These are phyloP conservation scores for Circinella umbellata DNA, from an alignment of 371 early-diverging fungal species.

Conservation along the genomic window DNA sequence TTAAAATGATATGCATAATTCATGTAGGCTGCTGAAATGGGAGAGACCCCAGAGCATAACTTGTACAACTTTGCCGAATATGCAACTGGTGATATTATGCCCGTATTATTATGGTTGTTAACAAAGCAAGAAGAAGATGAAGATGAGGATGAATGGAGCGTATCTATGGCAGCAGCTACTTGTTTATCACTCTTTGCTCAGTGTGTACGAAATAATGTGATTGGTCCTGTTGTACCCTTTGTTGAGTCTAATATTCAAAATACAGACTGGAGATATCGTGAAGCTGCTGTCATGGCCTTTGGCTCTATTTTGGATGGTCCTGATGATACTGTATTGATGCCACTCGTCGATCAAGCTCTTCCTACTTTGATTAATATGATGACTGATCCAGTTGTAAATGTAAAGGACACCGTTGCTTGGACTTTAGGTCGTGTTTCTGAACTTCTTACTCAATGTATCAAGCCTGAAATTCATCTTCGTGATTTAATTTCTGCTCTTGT, in stretches of 20 bases:
- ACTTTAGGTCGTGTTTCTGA: constrained; percentile 92
- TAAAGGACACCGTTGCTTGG: constrained; percentile 97
- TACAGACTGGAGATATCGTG: constrained; percentile 90
- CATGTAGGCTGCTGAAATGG: constrained; percentile 56
- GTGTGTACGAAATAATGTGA: constrained; percentile 78
- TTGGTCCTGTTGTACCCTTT: constrained; percentile 85
- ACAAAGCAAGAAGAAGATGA: constrained; percentile 96
- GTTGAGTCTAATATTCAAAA: constrained; percentile 84
- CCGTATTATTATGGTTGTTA: constrained; percentile 85
- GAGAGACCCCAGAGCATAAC: constrained; percentile 57
- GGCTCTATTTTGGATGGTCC: constrained; percentile 98
- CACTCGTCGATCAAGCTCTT: constrained; percentile 87
- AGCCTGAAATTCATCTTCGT: constrained; percentile 74
- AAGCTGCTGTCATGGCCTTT: constrained; percentile 98
- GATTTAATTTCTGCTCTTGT: constrained; percentile 79
- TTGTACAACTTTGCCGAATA: constrained; percentile 79
- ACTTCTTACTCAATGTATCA: constrained; percentile 71
- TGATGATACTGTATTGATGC: constrained; percentile 61
- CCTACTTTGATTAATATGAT: constrained; percentile 88
- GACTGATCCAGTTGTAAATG: constrained; percentile 82
- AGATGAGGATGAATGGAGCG: constrained; percentile 98
- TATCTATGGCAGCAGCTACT: constrained; percentile 96
- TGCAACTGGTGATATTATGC: constrained; percentile 80
- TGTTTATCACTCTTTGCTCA: constrained; percentile 89
- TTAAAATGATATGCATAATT: neutral